These are phyloP conservation scores for Globisporangium acanthophoron DNA, from an alignment of 352 stramenopile species.

Conservation along the genomic window DNA sequence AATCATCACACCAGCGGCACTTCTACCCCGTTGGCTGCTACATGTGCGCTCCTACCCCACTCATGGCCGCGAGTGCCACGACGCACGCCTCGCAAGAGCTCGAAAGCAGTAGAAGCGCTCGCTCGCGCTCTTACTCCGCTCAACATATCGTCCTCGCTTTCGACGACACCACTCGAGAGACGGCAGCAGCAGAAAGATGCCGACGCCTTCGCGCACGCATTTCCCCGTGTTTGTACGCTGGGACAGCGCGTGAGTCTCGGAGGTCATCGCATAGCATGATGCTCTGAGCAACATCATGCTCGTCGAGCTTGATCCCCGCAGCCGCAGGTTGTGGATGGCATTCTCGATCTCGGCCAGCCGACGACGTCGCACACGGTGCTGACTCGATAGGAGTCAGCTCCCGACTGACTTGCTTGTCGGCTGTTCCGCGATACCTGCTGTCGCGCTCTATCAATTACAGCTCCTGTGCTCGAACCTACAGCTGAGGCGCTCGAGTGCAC, in stretches of 20 bases:
- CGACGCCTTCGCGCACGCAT: neutral
- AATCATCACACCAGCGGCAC: neutral
- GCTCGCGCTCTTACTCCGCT: too few species aligned
- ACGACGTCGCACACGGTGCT: neutral
- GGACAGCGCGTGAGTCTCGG: too few species aligned
- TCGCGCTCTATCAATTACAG: neutral
- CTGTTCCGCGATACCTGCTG: neutral
- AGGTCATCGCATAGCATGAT: too few species aligned
- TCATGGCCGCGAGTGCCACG: too few species aligned
- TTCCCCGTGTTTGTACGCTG: too few species aligned
- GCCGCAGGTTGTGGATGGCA: neutral
- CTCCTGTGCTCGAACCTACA: too few species aligned
- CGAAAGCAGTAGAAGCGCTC: too few species aligned
- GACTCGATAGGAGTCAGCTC: neutral
- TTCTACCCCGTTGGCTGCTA: neutral
- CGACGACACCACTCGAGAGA: neutral
- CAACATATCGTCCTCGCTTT: too few species aligned
- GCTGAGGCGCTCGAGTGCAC: too few species aligned
- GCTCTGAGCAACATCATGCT: neutral
- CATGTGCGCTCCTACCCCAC: too few species aligned
- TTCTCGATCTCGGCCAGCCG: neutral
- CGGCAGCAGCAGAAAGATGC: neutral
- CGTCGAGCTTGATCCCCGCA: neutral
- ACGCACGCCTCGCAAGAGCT: too few species aligned
- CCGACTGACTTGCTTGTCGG: neutral